These are phyloP conservation scores for Geotrichum carabidarum DNA, from an alignment of 1,139 yeast species.

Conservation along the genomic window DNA sequence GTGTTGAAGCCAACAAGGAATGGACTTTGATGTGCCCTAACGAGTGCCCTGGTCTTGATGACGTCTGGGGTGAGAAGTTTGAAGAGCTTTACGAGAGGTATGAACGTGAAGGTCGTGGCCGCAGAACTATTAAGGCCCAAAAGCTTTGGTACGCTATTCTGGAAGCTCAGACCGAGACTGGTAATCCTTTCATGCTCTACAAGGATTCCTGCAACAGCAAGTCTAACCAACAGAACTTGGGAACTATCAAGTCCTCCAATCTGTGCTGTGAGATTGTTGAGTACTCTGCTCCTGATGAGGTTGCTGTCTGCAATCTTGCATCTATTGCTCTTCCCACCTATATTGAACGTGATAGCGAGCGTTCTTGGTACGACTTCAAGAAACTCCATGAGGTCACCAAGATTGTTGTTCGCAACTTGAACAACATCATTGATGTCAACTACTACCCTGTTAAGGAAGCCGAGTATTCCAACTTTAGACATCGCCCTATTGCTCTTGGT, in stretches of 20 bases:
- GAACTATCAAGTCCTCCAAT: conserved; percentile 81
- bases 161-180: conserved; percentile 89
- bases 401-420: conserved; percentile 68
- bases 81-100: conserved; percentile 64
- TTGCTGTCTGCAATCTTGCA: conserved; percentile 87
- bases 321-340: conserved; percentile 79
- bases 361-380: conserved; percentile 59
- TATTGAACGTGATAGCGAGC: conserved; percentile 45
- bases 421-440: conserved; percentile 72
- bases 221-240: conserved; percentile 81
- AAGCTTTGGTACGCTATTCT: conserved; percentile 82
- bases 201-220: conserved; percentile 83
- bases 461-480: conserved; percentile 60
- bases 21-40: conserved; percentile 88
- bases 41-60: conserved; percentile 79
- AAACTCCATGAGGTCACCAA: conserved; percentile 69
- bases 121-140: conserved; percentile 72
- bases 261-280: conserved; percentile 89
- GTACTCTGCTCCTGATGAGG: conserved; percentile 81
- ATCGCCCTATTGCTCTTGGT: conserved; percentile 84
- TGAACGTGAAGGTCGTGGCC: conserved; percentile 67
- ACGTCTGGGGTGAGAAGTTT: conserved; percentile 77
- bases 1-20: conserved; percentile 70
- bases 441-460: conserved; percentile 74
- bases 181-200: conserved; percentile 87